A percentile compares a stretch with the other conserved stretches of the same genome.
Conservation (phyloP, 805 yeast species). For the Metahyphopichia silvanorum region DNA sequence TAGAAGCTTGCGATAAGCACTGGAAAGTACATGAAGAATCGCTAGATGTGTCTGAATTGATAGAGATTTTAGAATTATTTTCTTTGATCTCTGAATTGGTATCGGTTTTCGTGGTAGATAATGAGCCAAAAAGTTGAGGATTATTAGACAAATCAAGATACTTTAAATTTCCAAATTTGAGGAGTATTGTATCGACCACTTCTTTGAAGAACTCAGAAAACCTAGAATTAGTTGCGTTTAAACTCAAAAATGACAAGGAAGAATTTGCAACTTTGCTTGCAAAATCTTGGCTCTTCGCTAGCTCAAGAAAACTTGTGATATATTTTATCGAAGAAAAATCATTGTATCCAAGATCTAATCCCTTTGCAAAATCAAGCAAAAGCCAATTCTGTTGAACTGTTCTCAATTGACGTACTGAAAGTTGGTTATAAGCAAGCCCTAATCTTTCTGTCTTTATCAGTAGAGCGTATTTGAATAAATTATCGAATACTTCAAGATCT, state of each 20-base stretch:
- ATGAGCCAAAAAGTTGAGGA: constrained; percentile 59
- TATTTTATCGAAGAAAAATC: constrained; percentile 46
- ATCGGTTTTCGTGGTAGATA: background rate
- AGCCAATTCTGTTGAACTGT: constrained; percentile 58
- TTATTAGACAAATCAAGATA: constrained; percentile 77
- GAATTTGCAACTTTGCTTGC: constrained; percentile 16
- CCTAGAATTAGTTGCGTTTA: constrained; percentile 60
- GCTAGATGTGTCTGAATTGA: background rate
- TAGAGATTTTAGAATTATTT: background rate
- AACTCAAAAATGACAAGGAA: constrained; percentile 47
- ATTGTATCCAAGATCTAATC: constrained; percentile 83
- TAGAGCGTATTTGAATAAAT: constrained; percentile 55
- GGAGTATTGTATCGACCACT: constrained; percentile 47
- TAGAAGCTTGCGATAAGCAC: constrained; percentile 14
- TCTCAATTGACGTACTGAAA: constrained; percentile 56
- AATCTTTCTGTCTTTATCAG: constrained; percentile 53
- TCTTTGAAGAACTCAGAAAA: constrained; percentile 48
- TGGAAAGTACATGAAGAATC: background rate
- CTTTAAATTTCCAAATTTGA: constrained; percentile 56
- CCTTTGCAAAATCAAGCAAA: constrained; percentile 46
- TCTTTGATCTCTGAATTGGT: background rate
- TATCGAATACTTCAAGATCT: constrained; percentile 52
- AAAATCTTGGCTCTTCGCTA: constrained; percentile 15
- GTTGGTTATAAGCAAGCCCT: constrained; percentile 75
- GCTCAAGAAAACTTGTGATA: constrained; percentile 37